Base-by-base conservation (phyloP, 352 stramenopile genomes). In the Phytophthora pistaciae region DNA sequence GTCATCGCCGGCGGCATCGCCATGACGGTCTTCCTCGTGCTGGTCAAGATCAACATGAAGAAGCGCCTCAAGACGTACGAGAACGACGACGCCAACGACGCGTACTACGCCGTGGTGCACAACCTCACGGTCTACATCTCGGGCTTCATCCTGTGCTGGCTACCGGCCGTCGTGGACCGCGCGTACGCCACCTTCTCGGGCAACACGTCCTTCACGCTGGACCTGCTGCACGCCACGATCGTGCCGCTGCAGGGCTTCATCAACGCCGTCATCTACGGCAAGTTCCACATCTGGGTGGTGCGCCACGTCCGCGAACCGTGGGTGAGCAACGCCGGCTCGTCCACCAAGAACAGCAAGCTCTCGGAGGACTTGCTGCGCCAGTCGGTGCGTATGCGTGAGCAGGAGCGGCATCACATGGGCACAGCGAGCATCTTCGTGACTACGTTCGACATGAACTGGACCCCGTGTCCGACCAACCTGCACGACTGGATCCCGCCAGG, bases 181-280 rank as follows among this genome's bases (percentile, higher is more conserved):
- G 83, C 69, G 0, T 94, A 93, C 70, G 79, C 67, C 2, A 87
- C 78, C 7, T 89, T 91, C 60, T 87, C 79, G 13, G 78, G 81
- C 38, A 40, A 88, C 0, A 83, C 85, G 10, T 80, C 86, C 2
- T 92, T 93, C 60, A 76, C 75, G 3, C 58, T 95, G 18, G 87
- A 82, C 42, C 85, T 94, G 72, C 71, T 93, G 20, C 88, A 95
- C 49, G 88, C 86, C 16, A 88, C 82, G 16, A 91, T 95, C 62
- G 82, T 95, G n/a, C 86, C 88, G 4, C 74, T 95, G 0, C 88
- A 94, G 76, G 89, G 89, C 56, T 96, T 95, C 63, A 83, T 93
- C 18, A 95, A 95, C 46, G 89, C 89, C 3, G 82, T 95, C 5
- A 95, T 96, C 46, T 96, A 96, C 66, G 89, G 87, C 52, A 94